Conservation (phyloP, 441 rosid species). For the Biscutella auriculata region DNA sequence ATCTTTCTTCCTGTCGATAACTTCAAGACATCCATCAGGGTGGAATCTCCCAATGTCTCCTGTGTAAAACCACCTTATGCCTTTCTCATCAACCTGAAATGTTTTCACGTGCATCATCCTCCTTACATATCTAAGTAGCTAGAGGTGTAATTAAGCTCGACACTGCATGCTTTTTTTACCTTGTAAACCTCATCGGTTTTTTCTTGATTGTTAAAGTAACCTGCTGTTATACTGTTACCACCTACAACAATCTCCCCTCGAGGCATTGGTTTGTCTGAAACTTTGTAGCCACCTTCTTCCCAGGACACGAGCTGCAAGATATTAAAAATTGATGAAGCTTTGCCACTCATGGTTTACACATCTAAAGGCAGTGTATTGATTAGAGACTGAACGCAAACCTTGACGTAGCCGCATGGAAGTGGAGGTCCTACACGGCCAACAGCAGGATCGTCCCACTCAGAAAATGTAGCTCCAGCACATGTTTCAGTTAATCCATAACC, state of each 20-base stretch:
- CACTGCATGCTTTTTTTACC: too few relatives aligned
- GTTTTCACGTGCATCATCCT: neutral
- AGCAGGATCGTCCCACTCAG: constrained; percentile 64
- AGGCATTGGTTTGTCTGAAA: constrained; percentile 79
- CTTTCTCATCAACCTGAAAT: constrained; percentile 72
- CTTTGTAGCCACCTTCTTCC: constrained; percentile 76
- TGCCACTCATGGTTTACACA: neutral
- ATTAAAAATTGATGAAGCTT: too few relatives aligned
- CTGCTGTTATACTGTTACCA: constrained; percentile 65
- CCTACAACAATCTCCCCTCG: constrained; percentile 84
- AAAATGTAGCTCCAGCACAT: constrained; percentile 79
- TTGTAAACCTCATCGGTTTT: constrained; percentile 75
- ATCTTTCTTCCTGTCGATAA: constrained; percentile 90
- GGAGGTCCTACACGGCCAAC: constrained; percentile 96
- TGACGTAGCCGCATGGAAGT: constrained; percentile 61
- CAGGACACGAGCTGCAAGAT: constrained; percentile 73
- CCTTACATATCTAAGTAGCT: neutral
- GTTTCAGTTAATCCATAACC: constrained; percentile 97
- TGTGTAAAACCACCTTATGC: constrained; percentile 76
- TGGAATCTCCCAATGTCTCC: constrained; percentile 83
- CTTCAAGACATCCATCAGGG: constrained; percentile 87
- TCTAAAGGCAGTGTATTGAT: neutral
- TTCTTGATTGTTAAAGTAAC: constrained; percentile 68
- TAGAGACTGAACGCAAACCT: constrained; percentile 31
- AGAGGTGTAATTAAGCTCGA: neutral